Evolutionary conservation across 129 eudicot genomes (phyloP), one percentile per base, ranked within the genome.

Genomic region (Ambrosia artemisiifolia): DNA sequence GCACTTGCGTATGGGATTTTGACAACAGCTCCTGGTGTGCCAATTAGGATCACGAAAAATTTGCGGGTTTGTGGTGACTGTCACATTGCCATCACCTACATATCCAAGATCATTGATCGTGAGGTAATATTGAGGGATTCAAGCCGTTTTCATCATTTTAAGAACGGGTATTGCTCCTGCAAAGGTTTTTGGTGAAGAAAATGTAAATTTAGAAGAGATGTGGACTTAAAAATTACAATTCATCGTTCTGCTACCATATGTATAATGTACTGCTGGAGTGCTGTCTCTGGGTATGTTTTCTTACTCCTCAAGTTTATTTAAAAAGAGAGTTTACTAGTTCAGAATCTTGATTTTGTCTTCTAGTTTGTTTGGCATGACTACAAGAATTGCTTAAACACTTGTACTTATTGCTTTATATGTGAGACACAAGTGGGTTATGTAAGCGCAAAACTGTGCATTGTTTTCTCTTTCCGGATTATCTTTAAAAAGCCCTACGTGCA

Each of bases 31-130:
- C 86, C 85, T 32, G 91, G 98, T 54, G 63, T 71, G 50, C 88
- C 91, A 35, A 85, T 92, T 36, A 83, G 96, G 85, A 89, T 88
- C 77, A 88, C 87, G 24, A 92, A 92, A 79, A 92, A 92, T 67
- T 83, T 92, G 81, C 83, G 96, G 49, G 91, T 89, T 33, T 92
- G 98, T 77, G 98, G 98, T 16, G 96, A 92, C 65, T 92, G 98
- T 79, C 98, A 92, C 63, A 67, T 79, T 57, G 91, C 91, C 10
- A 78, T 92, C 42, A 76, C 78, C 0, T 92, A 86, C 48, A 82
- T 89, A 9, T 85, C 96, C 9, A 87, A 79, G 73, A 79, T 88
- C 28, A 72, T 89, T 9, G 86, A 83, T 0, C 96, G 87, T 75
- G 95, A 87, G 79, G 70, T 92, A 61, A 83, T 89, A 66, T 71